These are phyloP conservation scores for Solanum aculeatissimum DNA, from an alignment of 305 asterid species.

Conservation along the genomic window DNA sequence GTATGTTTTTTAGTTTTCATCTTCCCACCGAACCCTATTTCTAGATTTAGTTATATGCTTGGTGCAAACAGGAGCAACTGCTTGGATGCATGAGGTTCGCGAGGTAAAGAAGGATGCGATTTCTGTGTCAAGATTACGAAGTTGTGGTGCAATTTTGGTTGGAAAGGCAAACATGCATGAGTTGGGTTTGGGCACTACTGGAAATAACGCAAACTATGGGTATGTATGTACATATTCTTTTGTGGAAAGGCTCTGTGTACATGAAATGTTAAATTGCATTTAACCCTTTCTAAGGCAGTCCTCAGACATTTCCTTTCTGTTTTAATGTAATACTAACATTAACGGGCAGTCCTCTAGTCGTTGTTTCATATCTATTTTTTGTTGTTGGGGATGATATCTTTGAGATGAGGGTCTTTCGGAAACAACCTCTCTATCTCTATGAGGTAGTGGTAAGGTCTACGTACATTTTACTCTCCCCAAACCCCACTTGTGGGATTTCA, in stretches of 20 bases:
- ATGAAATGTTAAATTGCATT: not conserved
- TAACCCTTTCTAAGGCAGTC: not conserved
- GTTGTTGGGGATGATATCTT: too few relatives aligned
- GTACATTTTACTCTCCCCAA: too few relatives aligned
- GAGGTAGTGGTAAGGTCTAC: too few relatives aligned
- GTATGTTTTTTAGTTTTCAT: conserved; percentile 24
- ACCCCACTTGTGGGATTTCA: too few relatives aligned
- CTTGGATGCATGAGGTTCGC: conserved; percentile 75
- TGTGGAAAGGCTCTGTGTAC: not conserved
- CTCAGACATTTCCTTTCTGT: not conserved
- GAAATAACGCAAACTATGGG: conserved; percentile 95
- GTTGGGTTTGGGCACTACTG: conserved; percentile 88
- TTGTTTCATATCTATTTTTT: too few relatives aligned
- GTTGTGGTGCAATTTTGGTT: conserved; percentile 83
- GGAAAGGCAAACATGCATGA: conserved; percentile 99
- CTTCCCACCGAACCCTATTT: not conserved
- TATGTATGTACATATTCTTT: conserved; percentile 16
- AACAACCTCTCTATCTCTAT: too few relatives aligned
- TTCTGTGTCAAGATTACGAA: conserved; percentile 64
- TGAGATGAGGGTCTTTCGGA: too few relatives aligned
- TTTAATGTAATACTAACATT: not conserved
- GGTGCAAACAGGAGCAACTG: conserved; percentile 69
- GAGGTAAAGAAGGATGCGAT: conserved; percentile 64
- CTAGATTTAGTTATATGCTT: conserved; percentile 8
- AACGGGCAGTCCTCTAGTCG: too few relatives aligned